phyloP scores from a whole-genome alignment of 768 basidiomycete species.

The Boletus sensibilis region DNA sequence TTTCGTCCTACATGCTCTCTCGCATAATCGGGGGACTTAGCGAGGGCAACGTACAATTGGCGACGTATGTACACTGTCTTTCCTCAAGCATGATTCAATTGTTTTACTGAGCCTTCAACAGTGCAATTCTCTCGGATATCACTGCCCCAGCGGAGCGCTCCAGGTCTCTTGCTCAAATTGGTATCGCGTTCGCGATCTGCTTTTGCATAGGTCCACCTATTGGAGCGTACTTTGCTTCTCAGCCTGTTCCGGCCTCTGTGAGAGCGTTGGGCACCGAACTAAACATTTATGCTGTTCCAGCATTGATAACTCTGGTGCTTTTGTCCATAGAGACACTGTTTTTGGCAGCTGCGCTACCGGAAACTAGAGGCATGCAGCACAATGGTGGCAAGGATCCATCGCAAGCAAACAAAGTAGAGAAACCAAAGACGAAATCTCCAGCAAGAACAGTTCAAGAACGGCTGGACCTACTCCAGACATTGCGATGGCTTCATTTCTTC shows the following conservation, averaged over 20 bases:
- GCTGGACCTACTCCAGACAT: conserved; percentile 51
- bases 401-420: conserved; percentile 14
- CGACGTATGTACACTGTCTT: conserved; percentile 62
- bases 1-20: conserved; percentile 86
- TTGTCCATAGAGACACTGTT: conserved; percentile 79
- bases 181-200: conserved; percentile 94
- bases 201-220: conserved; percentile 92
- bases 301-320: conserved; percentile 75
- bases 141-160: conserved; percentile 78
- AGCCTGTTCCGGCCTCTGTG: conserved; percentile 63
- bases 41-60: conserved; percentile 96
- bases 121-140: conserved; percentile 92
- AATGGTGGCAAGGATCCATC: conserved; percentile 17
- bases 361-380: conserved; percentile 63
- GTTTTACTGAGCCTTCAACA: conserved; percentile 30
- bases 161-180: conserved; percentile 85
- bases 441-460: conserved; percentile 43
- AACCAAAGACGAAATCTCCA: conserved; percentile 17
- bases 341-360: conserved; percentile 73
- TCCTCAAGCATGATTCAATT: neutral
- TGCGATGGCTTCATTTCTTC: conserved; percentile 73
- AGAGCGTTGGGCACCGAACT: conserved; percentile 58
- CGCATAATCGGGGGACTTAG: conserved; percentile 90
- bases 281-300: conserved; percentile 92
- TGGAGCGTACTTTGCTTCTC: conserved; percentile 94